Evolutionary conservation across 2,329 filamentous ascomycete genomes (phyloP).

Genomic region (Xylaria arbuscula): DNA sequence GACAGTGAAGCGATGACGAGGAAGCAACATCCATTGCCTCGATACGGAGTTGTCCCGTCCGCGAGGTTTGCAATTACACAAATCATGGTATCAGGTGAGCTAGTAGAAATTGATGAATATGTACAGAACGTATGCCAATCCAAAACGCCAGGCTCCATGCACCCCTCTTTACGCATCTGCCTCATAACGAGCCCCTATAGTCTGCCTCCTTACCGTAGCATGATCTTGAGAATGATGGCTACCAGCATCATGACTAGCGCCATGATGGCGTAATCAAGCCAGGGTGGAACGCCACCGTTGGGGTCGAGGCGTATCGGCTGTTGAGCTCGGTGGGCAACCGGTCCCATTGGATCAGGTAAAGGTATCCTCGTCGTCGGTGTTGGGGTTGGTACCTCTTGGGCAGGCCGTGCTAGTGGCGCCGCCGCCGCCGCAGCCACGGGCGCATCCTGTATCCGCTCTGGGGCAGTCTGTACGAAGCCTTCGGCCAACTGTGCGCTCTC

Average conservation of each 20-base stretch:
- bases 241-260: constrained; percentile 76
- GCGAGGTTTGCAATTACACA: neutral
- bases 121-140: constrained; percentile 8
- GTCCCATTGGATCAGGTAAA: constrained; percentile 44
- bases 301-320: constrained; percentile 43
- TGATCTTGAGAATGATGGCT: constrained; percentile 73
- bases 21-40: neutral
- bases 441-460: constrained; percentile 41
- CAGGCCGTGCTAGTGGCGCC: constrained; percentile 41
- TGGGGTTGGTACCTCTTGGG: constrained; percentile 45
- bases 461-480: constrained; percentile 66
- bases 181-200: constrained; percentile 7
- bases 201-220: constrained; percentile 49
- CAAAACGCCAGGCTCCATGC: constrained; percentile 32
- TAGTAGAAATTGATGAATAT: constrained; percentile 3
- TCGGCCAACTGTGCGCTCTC: constrained; percentile 65
- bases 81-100: constrained; percentile 4
- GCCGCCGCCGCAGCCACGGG: constrained; percentile 36
- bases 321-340: constrained; percentile 41
- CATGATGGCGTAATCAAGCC: constrained; percentile 85
- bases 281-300: constrained; percentile 70
- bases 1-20: neutral
- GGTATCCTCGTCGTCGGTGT: constrained; percentile 47
- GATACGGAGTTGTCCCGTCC: neutral
- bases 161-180: constrained; percentile 11